Conservation (phyloP, 441 rosid species). For the Rhodomyrtus psidioides region DNA sequence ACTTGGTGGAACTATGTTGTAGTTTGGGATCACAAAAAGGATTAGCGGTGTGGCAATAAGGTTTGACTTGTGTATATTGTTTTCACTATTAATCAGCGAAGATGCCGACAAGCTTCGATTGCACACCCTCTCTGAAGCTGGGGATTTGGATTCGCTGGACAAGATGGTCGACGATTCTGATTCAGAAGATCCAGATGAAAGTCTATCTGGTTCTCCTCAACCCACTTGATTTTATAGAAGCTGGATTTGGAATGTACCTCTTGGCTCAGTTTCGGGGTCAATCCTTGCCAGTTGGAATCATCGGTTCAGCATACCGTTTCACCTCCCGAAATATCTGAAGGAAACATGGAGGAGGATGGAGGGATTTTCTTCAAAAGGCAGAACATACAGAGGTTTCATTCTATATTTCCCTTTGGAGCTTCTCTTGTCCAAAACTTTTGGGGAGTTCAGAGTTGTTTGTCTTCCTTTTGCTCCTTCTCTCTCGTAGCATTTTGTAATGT, state of each 20-base stretch:
- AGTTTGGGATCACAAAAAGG: background rate
- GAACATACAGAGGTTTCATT: background rate
- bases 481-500: background rate
- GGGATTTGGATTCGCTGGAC: constrained; percentile 76
- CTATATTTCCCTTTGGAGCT: background rate
- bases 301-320: background rate
- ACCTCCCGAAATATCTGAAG: background rate
- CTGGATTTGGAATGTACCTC: background rate
- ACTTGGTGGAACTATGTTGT: background rate
- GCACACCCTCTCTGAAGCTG: constrained; percentile 75
- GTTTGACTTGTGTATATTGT: background rate
- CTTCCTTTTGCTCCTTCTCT: background rate
- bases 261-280: background rate
- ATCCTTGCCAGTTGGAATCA: background rate
- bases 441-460: background rate
- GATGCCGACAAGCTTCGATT: constrained; percentile 69
- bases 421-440: background rate
- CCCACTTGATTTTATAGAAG: background rate
- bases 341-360: background rate
- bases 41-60: background rate
- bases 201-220: constrained; percentile 11
- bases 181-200: constrained; percentile 35
- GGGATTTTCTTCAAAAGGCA: background rate
- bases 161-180: constrained; percentile 60
- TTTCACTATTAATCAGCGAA: constrained; percentile 37